Evolutionary conservation across 768 basidiomycete genomes (phyloP), one percentile per base, ranked within the genome.

Genomic region (Chiua virens): DNA sequence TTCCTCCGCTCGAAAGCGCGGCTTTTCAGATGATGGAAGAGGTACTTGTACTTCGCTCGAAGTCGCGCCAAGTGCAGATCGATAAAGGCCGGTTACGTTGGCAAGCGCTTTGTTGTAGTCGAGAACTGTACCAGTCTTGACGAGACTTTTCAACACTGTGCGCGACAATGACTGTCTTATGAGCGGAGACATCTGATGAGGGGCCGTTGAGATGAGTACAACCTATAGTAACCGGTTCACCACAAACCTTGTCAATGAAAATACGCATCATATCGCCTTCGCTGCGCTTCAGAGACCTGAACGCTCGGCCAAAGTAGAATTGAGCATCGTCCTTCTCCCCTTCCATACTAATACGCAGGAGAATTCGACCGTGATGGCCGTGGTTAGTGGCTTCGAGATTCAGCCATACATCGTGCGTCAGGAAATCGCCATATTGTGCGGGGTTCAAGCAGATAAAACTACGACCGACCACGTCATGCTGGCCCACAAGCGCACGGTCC

Each of bases 301-400:
- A 99, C 4, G 87, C 96, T 28, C 94, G 80, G 23, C 97, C 97
- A 62, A 98, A 99, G 76, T 89, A 95, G 75, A 97, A 99, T 59
- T 90, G 90, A 8, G 93, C 91, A 66, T 99, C 97, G 60, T 97
- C 94, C 71, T 96, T 94, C 78, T 98, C 97, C 47, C 95, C 94
- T 64, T 99, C 97, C 94, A 98, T 97, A 64, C 92, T 95, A 51
- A 98, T 80, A 18, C 97, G 82, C 28, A 97, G 74, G 34, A 97
- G 72, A 44, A 98, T 79, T 30, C 92, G 82, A 5, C 97, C 94
- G 47, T 83, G 79, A 22, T 68, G 61, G 1, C 68, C 66, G 39
- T 70, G 61, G 18, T 66, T 62, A 41, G 51, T 36, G 0, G 86
- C 84, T 64, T 98, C 95, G 15, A 98, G 74, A 53, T 92, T 88